Evolutionary conservation across 2,329 filamentous ascomycete genomes (phyloP).

Genomic region (Diaporthe helianthi): DNA sequence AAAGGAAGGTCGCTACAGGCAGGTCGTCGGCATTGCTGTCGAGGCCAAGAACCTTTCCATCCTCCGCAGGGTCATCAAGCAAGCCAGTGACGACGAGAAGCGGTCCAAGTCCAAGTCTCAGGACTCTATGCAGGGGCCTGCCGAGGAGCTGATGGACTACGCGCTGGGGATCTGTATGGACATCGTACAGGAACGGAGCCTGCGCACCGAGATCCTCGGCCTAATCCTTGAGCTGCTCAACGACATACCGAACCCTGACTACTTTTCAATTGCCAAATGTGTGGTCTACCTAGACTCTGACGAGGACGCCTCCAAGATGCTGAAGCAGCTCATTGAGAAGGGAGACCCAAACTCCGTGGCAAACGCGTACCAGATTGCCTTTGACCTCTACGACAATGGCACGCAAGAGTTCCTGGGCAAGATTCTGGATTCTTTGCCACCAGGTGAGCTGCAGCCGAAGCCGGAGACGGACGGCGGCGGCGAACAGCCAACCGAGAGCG

Average conservation of each 20-base stretch:
- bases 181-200: conserved; percentile 88
- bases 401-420: conserved; percentile 96
- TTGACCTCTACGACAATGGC: conserved; percentile 97
- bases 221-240: conserved; percentile 95
- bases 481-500: conserved; percentile 52
- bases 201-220: conserved; percentile 84
- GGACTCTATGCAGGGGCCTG: conserved; percentile 62
- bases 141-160: conserved; percentile 97
- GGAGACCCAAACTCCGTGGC: conserved; percentile 80
- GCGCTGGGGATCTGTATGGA: conserved; percentile 96
- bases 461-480: conserved; percentile 53
- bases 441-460: conserved; percentile 53
- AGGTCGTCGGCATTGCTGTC: conserved; percentile 95
- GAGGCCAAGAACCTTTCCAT: conserved; percentile 93
- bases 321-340: conserved; percentile 80
- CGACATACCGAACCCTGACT: conserved; percentile 90
- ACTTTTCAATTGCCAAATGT: conserved; percentile 97
- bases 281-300: conserved; percentile 95
- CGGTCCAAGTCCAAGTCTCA: conserved; percentile 66
- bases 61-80: conserved; percentile 83
- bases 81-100: conserved; percentile 87
- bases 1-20: conserved; percentile 83
- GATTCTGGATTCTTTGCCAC: conserved; percentile 81
- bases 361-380: conserved; percentile 95
- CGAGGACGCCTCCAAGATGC: conserved; percentile 85